A percentile compares a stretch with the other conserved stretches of the same genome.
These are phyloP conservation scores for Polygonum maritimum DNA, from an alignment of 148 eudicot species.

Conservation along the genomic window DNA sequence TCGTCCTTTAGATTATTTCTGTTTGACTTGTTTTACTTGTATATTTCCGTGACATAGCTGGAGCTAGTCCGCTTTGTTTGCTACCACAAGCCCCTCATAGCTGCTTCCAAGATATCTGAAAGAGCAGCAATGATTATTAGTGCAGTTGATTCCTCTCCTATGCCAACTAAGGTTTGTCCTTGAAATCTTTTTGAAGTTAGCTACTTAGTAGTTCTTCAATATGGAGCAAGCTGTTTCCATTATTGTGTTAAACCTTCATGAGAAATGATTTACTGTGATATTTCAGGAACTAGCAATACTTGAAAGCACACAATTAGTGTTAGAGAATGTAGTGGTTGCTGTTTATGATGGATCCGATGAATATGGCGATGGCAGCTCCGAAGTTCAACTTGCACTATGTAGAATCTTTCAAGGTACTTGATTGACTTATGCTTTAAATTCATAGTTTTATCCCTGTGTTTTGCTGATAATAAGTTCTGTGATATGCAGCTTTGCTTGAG, in stretches of 20 bases:
- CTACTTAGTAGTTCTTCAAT: background rate
- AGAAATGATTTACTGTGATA: background rate
- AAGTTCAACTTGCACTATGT: constrained; percentile 47
- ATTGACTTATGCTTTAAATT: background rate
- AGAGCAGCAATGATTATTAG: constrained; percentile 46
- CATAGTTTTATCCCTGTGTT: constrained; percentile 9
- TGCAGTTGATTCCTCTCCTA: constrained; percentile 33
- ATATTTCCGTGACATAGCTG: constrained; percentile 37
- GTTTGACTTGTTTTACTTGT: background rate
- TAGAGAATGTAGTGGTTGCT: constrained; percentile 60
- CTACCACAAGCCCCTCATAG: constrained; percentile 58
- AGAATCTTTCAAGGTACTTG: constrained; percentile 71
- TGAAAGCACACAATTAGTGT: constrained; percentile 85
- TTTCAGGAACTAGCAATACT: constrained; percentile 63
- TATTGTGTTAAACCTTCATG: background rate
- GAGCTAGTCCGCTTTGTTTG: constrained; percentile 80
- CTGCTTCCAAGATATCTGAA: constrained; percentile 70
- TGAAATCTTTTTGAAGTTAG: background rate
- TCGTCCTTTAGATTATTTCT: background rate
- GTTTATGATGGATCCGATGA: constrained; percentile 80
- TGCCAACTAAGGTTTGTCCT: constrained; percentile 54
- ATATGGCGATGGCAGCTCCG: constrained; percentile 31
- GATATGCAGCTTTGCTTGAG: constrained; percentile 70
- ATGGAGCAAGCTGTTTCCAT: background rate
- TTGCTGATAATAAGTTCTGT: constrained; percentile 27